Conservation (phyloP, 805 yeast genomes). For the Cyberlindnera bimundalis region DNA sequence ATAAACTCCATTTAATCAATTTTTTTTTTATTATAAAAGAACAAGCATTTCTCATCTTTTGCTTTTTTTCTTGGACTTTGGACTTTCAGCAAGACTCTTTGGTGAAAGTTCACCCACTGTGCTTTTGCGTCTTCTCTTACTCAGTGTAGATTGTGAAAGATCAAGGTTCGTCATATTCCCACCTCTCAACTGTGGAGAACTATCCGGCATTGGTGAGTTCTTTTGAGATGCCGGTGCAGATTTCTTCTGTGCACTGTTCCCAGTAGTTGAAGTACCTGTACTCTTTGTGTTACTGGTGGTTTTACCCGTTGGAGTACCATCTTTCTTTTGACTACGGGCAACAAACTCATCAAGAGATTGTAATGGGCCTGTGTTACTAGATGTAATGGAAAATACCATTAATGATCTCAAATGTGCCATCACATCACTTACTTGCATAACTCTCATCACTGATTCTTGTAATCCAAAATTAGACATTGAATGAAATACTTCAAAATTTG, state of each 20-base stretch:
- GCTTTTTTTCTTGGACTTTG: slow-evolving; percentile 11
- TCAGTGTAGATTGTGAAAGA: slow-evolving; percentile 33
- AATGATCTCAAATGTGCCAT: slow-evolving; percentile 69
- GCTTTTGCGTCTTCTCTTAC: slow-evolving; percentile 33
- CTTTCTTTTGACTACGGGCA: slow-evolving; percentile 14
- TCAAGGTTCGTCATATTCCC: slow-evolving; percentile 27
- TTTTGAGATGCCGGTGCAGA: not conserved
- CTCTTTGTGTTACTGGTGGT: slow-evolving; percentile 1
- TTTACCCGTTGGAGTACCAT: slow-evolving; percentile 3
- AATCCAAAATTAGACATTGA: slow-evolving; percentile 57
- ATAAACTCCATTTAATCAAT: too few relatives aligned
- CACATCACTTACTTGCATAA: slow-evolving; percentile 72
- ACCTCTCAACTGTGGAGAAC: slow-evolving; percentile 1
- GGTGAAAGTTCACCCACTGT: slow-evolving; percentile 26
- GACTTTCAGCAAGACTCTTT: slow-evolving; percentile 18
- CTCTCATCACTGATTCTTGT: slow-evolving; percentile 61
- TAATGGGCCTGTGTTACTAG: slow-evolving; percentile 49
- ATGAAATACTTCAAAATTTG: slow-evolving; percentile 43
- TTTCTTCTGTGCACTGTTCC: slow-evolving; percentile 7
- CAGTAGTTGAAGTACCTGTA: too few relatives aligned
- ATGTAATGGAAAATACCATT: slow-evolving; percentile 51
- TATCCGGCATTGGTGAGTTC: not conserved
- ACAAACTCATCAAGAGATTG: slow-evolving; percentile 48
- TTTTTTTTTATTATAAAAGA: too few relatives aligned
- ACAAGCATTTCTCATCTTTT: not conserved